Evolutionary conservation across 2,329 filamentous ascomycete genomes (phyloP).

Genomic region (Lachnum nothofagi): DNA sequence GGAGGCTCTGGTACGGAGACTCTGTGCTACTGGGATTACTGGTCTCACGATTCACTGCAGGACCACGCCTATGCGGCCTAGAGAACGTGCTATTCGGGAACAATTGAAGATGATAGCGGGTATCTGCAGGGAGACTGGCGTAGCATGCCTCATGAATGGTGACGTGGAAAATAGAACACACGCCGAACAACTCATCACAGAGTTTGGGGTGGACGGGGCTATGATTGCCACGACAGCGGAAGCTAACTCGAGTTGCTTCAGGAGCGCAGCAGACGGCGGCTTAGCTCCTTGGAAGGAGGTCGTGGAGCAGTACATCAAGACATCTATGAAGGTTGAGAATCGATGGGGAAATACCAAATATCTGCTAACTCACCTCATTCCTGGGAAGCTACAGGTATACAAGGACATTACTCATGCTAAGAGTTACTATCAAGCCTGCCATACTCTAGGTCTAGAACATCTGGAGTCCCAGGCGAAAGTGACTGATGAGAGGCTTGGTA

Average conservation of each 20-base stretch:
- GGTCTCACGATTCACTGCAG: constrained; percentile 92
- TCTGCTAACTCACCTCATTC: constrained; percentile 76
- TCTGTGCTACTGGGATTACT: constrained; percentile 84
- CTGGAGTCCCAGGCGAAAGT: constrained; percentile 59
- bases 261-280: constrained; percentile 62
- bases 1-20: constrained; percentile 66
- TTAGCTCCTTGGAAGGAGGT: constrained; percentile 70
- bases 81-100: constrained; percentile 78
- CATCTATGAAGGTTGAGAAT: constrained; percentile 73
- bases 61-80: constrained; percentile 89
- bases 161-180: constrained; percentile 75
- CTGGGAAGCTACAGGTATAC: constrained; percentile 66
- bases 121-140: constrained; percentile 76
- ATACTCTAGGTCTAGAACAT: constrained; percentile 58
- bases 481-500: constrained; percentile 47
- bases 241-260: constrained; percentile 84
- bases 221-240: constrained; percentile 97
- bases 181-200: constrained; percentile 62
- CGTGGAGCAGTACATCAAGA: constrained; percentile 67
- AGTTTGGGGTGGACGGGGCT: constrained; percentile 84
- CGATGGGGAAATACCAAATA: constrained; percentile 92
- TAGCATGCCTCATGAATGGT: constrained; percentile 93
- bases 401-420: constrained; percentile 58
- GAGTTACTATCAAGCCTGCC: constrained; percentile 66
- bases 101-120: constrained; percentile 79